Evolutionary conservation across 257 asterid species (phyloP).

Genomic region (Solanum bulbocastanum): DNA sequence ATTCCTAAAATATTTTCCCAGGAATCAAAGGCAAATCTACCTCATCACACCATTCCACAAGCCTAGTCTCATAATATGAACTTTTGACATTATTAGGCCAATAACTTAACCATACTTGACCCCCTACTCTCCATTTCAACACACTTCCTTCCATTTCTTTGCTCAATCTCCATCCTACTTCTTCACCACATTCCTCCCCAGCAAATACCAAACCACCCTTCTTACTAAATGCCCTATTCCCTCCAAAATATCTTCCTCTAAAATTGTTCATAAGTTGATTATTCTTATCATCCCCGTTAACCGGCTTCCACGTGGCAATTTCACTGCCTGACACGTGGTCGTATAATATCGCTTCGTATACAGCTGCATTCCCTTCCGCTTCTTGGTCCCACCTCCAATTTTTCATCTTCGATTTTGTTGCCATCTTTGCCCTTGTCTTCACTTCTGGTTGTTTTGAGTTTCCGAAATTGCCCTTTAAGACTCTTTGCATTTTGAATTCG

Average conservation of each 20-base stretch:
- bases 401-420: slow-evolving; percentile 42
- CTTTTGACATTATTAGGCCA: slow-evolving; percentile 44
- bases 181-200: slow-evolving; percentile 52
- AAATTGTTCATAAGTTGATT: slow-evolving; percentile 10
- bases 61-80: slow-evolving; percentile 56
- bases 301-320: slow-evolving; percentile 60
- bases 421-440: slow-evolving; percentile 46
- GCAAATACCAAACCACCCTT: slow-evolving; percentile 63
- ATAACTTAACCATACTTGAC: slow-evolving; percentile 68
- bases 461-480: slow-evolving; percentile 48
- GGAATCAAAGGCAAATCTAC: slow-evolving; percentile 79
- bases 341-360: slow-evolving; percentile 47
- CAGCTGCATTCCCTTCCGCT: slow-evolving; percentile 63
- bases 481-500: slow-evolving; percentile 51
- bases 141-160: slow-evolving; percentile 93
- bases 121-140: slow-evolving; percentile 83
- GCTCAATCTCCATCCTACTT: slow-evolving; percentile 58
- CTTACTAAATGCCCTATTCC: slow-evolving; percentile 46
- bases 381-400: slow-evolving; percentile 97
- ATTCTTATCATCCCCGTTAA: slow-evolving; percentile 7
- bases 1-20: not conserved
- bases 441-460: slow-evolving; percentile 31
- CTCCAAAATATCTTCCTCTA: slow-evolving; percentile 39
- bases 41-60: slow-evolving; percentile 79
- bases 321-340: slow-evolving; percentile 56